Conservation (phyloP, 2,329 filamentous ascomycete genomes). For the Xylariaceae sp. region DNA sequence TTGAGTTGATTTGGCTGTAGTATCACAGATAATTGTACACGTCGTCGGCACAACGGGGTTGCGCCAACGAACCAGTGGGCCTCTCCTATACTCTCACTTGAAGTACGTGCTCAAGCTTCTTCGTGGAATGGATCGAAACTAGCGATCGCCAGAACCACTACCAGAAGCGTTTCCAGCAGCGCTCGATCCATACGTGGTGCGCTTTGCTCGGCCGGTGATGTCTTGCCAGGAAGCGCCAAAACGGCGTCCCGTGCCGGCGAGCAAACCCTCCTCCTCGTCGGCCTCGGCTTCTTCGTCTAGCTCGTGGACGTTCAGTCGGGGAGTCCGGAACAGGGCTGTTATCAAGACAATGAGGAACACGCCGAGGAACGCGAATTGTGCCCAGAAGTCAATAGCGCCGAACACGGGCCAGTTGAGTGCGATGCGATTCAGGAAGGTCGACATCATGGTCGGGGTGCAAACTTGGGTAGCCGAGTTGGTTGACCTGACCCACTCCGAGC, state of each 20-base stretch:
- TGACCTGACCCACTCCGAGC: conserved; percentile 70
- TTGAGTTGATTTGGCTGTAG: not conserved
- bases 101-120: not conserved
- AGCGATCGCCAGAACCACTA: not conserved
- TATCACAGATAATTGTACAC: conserved; percentile 5
- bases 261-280: conserved; percentile 86
- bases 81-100: not conserved
- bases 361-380: conserved; percentile 83
- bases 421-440: conserved; percentile 87
- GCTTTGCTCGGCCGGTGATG: conserved; percentile 53
- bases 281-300: conserved; percentile 85
- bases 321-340: conserved; percentile 73
- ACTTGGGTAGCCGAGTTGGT: conserved; percentile 63
- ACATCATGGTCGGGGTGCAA: conserved; percentile 87
- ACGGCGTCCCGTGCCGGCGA: conserved; percentile 75
- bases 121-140: not conserved
- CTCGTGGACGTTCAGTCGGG: conserved; percentile 68
- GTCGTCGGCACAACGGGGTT: conserved; percentile 1
- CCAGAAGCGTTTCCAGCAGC: conserved; percentile 10
- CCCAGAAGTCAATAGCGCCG: conserved; percentile 89
- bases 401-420: conserved; percentile 95
- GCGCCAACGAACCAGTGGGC: conserved; percentile 1
- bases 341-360: conserved; percentile 79
- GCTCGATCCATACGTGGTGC: conserved; percentile 10
- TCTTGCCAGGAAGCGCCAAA: conserved; percentile 88